Conservation (phyloP, 2,329 filamentous ascomycete species). For the Fusarium sp. region DNA sequence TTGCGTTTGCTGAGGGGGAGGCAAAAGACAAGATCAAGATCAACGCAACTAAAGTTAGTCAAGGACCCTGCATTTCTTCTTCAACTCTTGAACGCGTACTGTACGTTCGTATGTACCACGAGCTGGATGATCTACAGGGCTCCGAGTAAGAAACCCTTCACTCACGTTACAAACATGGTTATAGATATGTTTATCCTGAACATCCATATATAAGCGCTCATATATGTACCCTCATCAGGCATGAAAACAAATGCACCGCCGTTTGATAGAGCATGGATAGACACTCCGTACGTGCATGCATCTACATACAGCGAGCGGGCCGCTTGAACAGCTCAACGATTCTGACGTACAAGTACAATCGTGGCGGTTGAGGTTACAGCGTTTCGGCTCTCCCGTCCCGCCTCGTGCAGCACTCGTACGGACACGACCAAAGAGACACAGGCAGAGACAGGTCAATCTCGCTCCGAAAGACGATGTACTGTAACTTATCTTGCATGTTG, state of each 20-base stretch:
- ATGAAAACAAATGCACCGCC: neutral
- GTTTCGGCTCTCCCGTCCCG: constrained; percentile 23
- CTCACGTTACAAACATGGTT: neutral
- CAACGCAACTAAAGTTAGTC: neutral
- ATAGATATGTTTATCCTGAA: constrained; percentile 1
- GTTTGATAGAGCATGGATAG: neutral
- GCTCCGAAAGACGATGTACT: constrained; percentile 6
- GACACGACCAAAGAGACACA: neutral
- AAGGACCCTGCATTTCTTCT: constrained; percentile 22
- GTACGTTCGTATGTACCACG: neutral
- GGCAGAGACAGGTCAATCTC: constrained; percentile 6
- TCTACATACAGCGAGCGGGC: neutral
- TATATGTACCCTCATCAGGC: neutral
- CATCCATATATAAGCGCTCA: constrained; percentile 7
- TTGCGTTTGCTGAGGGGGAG: constrained; percentile 4
- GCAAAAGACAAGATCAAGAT: constrained; percentile 6
- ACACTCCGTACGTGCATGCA: neutral
- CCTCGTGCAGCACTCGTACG: constrained; percentile 13
- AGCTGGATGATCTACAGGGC: constrained; percentile 7
- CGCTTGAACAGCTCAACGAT: neutral
- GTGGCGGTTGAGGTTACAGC: constrained; percentile 11
- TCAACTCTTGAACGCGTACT: constrained; percentile 17
- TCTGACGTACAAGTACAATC: neutral
- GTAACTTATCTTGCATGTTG: constrained; percentile 16
- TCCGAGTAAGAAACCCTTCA: constrained; percentile 8